Evolutionary conservation across 2,329 filamentous ascomycete species (phyloP).

Genomic region (Chaetomiaceae sp.): DNA sequence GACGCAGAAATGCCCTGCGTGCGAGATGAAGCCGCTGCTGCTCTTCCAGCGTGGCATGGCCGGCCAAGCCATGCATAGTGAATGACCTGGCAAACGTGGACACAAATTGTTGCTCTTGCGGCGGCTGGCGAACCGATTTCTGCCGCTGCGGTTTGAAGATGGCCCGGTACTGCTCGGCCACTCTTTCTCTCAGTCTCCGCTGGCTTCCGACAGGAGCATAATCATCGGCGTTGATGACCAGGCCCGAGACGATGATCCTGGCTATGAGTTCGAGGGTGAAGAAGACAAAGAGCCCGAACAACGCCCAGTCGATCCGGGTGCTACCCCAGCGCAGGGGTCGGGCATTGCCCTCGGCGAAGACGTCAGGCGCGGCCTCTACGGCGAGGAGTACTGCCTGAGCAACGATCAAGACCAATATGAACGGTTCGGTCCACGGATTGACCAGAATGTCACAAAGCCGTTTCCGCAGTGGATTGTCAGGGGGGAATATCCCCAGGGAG

Average conservation of each 20-base stretch:
- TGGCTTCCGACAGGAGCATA: slow-evolving; percentile 86
- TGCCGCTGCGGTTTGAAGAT: slow-evolving; percentile 79
- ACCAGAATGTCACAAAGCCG: slow-evolving; percentile 78
- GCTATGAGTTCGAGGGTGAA: slow-evolving; percentile 83
- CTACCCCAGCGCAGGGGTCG: slow-evolving; percentile 61
- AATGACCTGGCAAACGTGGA: slow-evolving; percentile 70
- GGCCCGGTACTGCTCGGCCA: slow-evolving; percentile 68
- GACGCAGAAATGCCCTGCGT: slow-evolving; percentile 83
- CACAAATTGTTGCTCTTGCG: slow-evolving; percentile 35
- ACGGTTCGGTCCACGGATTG: slow-evolving; percentile 77
- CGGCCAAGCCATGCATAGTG: slow-evolving; percentile 60
- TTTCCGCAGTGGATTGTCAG: slow-evolving; percentile 67
- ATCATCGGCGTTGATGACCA: slow-evolving; percentile 82
- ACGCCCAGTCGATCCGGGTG: slow-evolving; percentile 66
- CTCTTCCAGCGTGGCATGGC: slow-evolving; percentile 60
- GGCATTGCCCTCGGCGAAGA: slow-evolving; percentile 56
- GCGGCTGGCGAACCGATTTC: slow-evolving; percentile 53
- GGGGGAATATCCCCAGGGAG: slow-evolving; percentile 75
- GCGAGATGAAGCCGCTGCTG: slow-evolving; percentile 82
- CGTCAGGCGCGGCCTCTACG: slow-evolving; percentile 69
- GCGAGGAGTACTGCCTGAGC: slow-evolving; percentile 83
- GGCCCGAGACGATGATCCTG: slow-evolving; percentile 86
- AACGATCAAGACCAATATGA: slow-evolving; percentile 81
- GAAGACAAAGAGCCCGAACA: slow-evolving; percentile 77
- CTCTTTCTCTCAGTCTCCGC: slow-evolving; percentile 64